phyloP scores from a whole-genome alignment of 1,139 yeast species.

The Saccharomyces pastorianus region DNA sequence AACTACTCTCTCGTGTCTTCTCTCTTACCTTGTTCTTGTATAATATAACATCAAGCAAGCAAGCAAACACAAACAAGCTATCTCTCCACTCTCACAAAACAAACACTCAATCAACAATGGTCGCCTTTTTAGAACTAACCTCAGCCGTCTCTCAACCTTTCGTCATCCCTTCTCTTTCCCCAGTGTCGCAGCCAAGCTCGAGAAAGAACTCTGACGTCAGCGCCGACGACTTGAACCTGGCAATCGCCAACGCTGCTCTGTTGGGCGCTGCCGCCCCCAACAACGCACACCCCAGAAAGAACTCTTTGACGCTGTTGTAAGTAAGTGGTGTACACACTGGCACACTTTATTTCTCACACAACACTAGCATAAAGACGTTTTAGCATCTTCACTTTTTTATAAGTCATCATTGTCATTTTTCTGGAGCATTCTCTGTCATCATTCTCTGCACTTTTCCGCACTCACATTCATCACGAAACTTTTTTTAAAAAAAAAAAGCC shows the following conservation, averaged over 20 bases:
- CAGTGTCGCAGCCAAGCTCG: slow-evolving; percentile 36
- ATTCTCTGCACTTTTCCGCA: neutral
- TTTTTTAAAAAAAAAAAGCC: neutral
- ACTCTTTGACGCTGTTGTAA: slow-evolving; percentile 10
- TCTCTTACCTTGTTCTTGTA: neutral
- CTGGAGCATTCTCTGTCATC: neutral
- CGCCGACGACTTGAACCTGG: slow-evolving; percentile 12
- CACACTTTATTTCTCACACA: too few relatives aligned
- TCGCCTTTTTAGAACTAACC: slow-evolving; percentile 47
- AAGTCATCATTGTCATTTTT: neutral
- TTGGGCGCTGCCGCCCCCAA: slow-evolving; percentile 1
- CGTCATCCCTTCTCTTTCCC: slow-evolving; percentile 56
- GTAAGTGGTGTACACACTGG: neutral
- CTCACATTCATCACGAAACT: neutral
- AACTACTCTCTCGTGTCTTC: neutral
- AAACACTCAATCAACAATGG: slow-evolving; percentile 13
- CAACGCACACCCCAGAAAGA: slow-evolving; percentile 10
- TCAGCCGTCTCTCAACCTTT: slow-evolving; percentile 53
- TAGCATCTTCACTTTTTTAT: slow-evolving; percentile 10
- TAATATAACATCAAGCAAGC: neutral
- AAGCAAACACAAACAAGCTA: neutral
- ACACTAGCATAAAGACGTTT: neutral
- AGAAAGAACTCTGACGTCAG: slow-evolving; percentile 25
- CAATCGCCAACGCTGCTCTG: slow-evolving; percentile 3
- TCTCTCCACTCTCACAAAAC: neutral